Evolutionary conservation across 1,139 yeast genomes (phyloP), one percentile per base, ranked within the genome.

Genomic region (Lodderomyces margitis): DNA sequence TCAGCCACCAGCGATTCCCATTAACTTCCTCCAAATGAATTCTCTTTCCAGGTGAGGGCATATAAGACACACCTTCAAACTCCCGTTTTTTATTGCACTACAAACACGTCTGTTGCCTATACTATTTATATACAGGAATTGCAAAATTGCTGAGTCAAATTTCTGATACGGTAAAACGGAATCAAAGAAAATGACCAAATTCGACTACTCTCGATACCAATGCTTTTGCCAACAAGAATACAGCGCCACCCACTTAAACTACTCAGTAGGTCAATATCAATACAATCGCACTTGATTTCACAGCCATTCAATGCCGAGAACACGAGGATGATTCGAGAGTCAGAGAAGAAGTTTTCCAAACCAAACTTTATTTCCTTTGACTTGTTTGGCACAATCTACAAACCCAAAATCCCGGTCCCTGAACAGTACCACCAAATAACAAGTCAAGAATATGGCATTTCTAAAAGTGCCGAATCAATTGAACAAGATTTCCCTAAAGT

Each of bases 311-410:
- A 55, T 20, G 46, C 57, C 20, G 57, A 52, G 23, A 60, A 59
- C 34, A 49, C 57, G 7, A 48, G 59, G 28, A 58, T 50, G 40
- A 55, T 66, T 27, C 51, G 70, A 42, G 71, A 67, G 34, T 57
- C 72, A 3, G 31, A 36, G n/a, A 37, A 4, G 49, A 52, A 17
- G 34, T 70, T 69, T 44, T 61, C 69, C 21, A 59, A 55, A 33
- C 86, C 87, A 2, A 65, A 64, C 32, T 56, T 81, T 11, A 60
- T 83, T 0, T 78, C 88, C 1, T 73, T 83, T 46, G 91, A 83
- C 59, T 83, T 82, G 0, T 83, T 81, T 59, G 82, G 80, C 35
- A 83, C 89, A 0, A 57, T 83, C 8, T 82, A 81, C 54, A 64
- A 75, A 0, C 85, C 88, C 1, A 65, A 63, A n/a, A 61, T 59